Evolutionary conservation across 768 basidiomycete species (phyloP).

Genomic region (Russula griseocarnosa): DNA sequence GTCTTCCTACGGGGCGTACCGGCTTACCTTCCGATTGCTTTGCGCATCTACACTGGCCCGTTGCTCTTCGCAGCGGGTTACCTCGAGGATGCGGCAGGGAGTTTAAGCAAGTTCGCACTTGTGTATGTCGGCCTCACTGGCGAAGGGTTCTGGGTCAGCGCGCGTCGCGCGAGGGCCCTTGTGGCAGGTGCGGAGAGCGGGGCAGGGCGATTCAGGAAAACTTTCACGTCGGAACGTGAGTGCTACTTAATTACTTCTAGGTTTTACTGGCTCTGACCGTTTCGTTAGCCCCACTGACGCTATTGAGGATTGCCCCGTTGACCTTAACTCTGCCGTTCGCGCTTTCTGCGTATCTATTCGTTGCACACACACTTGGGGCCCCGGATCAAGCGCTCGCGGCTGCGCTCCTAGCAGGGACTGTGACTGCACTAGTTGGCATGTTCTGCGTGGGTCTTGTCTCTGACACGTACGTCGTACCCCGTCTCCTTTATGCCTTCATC

Average conservation of each 20-base stretch:
- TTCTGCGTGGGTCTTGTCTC: conserved; percentile 80
- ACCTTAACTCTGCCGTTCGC: conserved; percentile 81
- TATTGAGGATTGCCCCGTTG: conserved; percentile 73
- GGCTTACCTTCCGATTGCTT: conserved; percentile 45
- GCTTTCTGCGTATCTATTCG: conserved; percentile 78
- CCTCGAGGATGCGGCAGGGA: conserved; percentile 45
- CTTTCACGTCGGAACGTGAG: conserved; percentile 59
- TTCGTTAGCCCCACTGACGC: conserved; percentile 53
- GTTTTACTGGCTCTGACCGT: conserved; percentile 3
- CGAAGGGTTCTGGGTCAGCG: conserved; percentile 49
- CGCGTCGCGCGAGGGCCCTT: conserved; percentile 52
- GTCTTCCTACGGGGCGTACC: conserved; percentile 55
- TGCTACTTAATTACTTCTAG: conserved; percentile 1
- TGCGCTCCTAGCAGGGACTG: conserved; percentile 69
- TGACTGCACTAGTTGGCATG: conserved; percentile 75
- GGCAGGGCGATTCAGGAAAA: conserved; percentile 42
- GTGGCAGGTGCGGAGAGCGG: conserved; percentile 52
- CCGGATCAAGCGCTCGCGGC: conserved; percentile 73
- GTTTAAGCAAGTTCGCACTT: conserved; percentile 56
- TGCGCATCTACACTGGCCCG: conserved; percentile 42
- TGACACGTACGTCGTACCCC: conserved; percentile 52
- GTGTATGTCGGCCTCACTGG: conserved; percentile 55
- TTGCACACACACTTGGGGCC: conserved; percentile 71
- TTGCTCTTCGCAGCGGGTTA: conserved; percentile 42
- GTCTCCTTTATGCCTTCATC: neutral